Percentiles rank a stretch among this genome's conserved stretches.
Conservation (phyloP, 2,329 filamentous ascomycete species). For the Aspergillus vadensis region DNA sequence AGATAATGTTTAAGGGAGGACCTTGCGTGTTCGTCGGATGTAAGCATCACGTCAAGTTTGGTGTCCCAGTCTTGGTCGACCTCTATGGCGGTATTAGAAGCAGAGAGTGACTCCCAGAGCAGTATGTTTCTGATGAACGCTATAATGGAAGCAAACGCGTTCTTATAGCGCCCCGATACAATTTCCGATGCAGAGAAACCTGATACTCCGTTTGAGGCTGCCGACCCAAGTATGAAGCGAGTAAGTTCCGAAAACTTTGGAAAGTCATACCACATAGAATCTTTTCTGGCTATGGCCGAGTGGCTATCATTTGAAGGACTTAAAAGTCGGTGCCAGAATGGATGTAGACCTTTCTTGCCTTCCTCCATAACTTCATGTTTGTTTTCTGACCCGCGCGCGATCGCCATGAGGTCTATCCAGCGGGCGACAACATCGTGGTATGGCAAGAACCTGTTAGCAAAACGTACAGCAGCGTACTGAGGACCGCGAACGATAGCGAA, state of each 20-base stretch:
- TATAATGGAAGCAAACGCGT: slow-evolving; percentile 69
- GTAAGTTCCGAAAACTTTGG: slow-evolving; percentile 42
- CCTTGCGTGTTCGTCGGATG: slow-evolving; percentile 68
- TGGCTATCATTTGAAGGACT: slow-evolving; percentile 54
- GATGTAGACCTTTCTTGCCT: slow-evolving; percentile 82
- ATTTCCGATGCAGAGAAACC: slow-evolving; percentile 33
- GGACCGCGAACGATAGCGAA: slow-evolving; percentile 66
- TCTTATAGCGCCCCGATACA: slow-evolving; percentile 34
- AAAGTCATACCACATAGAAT: slow-evolving; percentile 46
- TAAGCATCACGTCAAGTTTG: slow-evolving; percentile 71
- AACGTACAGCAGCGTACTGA: slow-evolving; percentile 80
- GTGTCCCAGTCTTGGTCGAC: slow-evolving; percentile 83
- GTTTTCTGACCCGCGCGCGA: slow-evolving; percentile 64
- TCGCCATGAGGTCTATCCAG: slow-evolving; percentile 85
- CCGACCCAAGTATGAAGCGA: slow-evolving; percentile 33
- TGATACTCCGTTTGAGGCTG: slow-evolving; percentile 32
- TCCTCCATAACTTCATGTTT: slow-evolving; percentile 86
- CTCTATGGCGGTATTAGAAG: slow-evolving; percentile 49
- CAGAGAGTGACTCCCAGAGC: slow-evolving; percentile 57
- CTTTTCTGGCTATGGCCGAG: slow-evolving; percentile 44
- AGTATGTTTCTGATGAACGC: slow-evolving; percentile 67
- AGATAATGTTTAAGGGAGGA: slow-evolving; percentile 51
- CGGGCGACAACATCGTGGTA: slow-evolving; percentile 77
- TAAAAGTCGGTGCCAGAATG: slow-evolving; percentile 68
- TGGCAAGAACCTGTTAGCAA: slow-evolving; percentile 83